These are phyloP conservation scores for Ochetophila trinervis DNA, from an alignment of 306 rosid species.

Conservation along the genomic window DNA sequence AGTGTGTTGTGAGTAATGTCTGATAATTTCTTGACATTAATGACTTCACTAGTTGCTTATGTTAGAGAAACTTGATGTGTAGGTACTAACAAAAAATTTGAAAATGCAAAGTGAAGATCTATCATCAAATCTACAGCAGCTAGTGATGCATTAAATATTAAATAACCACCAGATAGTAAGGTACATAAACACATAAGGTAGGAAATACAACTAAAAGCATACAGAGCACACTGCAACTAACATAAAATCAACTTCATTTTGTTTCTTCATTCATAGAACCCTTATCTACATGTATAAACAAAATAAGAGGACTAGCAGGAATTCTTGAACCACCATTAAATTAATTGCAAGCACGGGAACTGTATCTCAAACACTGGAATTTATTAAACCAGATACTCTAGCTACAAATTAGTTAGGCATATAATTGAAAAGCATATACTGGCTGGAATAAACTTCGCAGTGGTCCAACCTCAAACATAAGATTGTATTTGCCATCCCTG, in stretches of 20 bases:
- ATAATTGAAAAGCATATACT: conserved; percentile 2
- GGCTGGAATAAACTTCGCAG: conserved; percentile 13
- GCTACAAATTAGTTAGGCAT: background rate
- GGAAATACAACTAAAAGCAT: too few species aligned
- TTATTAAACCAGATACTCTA: background rate
- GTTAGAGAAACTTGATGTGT: background rate
- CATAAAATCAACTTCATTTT: too few species aligned
- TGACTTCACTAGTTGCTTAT: background rate
- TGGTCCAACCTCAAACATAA: conserved; percentile 90
- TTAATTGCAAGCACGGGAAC: too few species aligned
- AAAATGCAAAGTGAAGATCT: background rate
- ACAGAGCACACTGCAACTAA: too few species aligned
- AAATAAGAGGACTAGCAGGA: too few species aligned
- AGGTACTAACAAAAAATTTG: background rate
- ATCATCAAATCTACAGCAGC: background rate
- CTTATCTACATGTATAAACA: too few species aligned
- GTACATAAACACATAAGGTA: too few species aligned
- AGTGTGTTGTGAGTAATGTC: background rate
- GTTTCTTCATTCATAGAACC: too few species aligned
- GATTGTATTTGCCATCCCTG: conserved; percentile 97
- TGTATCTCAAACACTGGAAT: too few species aligned
- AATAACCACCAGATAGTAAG: background rate
- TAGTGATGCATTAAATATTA: background rate
- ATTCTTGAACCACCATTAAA: too few species aligned
- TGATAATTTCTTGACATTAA: background rate